Percentiles rank a stretch among this genome's conserved stretches.
These are phyloP conservation scores for Histomonas meleagridis DNA, from an alignment of 208 protist genomes.

Conservation along the genomic window DNA sequence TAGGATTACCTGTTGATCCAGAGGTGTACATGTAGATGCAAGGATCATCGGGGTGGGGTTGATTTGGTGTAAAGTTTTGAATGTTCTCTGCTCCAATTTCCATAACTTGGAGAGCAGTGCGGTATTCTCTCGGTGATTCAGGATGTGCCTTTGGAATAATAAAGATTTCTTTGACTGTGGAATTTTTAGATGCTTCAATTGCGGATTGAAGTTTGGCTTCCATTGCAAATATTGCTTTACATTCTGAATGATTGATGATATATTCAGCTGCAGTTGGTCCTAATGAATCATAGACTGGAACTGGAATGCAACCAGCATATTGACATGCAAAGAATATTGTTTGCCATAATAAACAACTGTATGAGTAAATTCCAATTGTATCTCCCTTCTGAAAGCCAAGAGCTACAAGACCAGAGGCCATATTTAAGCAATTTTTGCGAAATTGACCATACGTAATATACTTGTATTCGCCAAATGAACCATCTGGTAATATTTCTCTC, in stretches of 20 bases:
- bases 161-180: not conserved
- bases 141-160: not conserved
- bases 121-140: no score
- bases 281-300: slow-evolving; percentile 33
- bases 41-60: not conserved
- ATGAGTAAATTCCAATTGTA: not conserved
- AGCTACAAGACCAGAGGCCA: not conserved
- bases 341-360: not conserved
- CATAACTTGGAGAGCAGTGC: no score
- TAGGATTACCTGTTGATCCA: not conserved
- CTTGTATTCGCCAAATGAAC: no score
- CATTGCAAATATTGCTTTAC: not conserved
- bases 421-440: no score
- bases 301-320: not conserved
- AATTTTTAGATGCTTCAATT: not conserved
- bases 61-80: no score
- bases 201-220: not conserved
- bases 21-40: slow-evolving; percentile 18
- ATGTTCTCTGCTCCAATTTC: no score
- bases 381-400: not conserved
- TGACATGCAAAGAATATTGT: not conserved
- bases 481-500: not conserved
- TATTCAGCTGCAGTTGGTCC: not conserved
- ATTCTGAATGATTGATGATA: not conserved
- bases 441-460: no score